A percentile compares a stretch with the other conserved stretches of the same genome.
phyloP scores from a whole-genome alignment of 2,329 filamentous ascomycete species.

The Clonostachys solani region DNA sequence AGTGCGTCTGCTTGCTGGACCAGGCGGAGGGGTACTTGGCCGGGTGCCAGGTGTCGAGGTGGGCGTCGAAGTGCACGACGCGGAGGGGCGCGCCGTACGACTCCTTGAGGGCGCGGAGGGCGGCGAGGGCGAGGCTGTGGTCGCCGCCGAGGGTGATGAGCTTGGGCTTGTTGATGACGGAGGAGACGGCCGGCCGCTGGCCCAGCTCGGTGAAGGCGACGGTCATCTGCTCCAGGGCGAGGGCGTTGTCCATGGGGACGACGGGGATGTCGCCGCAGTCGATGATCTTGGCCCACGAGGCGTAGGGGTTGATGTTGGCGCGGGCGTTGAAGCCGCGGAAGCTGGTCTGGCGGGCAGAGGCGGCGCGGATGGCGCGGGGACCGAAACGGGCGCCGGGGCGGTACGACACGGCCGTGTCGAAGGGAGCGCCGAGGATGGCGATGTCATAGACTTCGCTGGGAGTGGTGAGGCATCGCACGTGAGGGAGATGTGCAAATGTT shows the following conservation, averaged over 20 bases:
- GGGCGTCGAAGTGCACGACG: slow-evolving; percentile 71
- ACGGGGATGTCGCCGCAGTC: slow-evolving; percentile 92
- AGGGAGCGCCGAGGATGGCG: slow-evolving; percentile 67
- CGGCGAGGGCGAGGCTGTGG: slow-evolving; percentile 66
- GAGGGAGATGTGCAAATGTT: slow-evolving; percentile 67
- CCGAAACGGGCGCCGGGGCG: slow-evolving; percentile 76
- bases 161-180: slow-evolving; percentile 35
- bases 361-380: slow-evolving; percentile 80
- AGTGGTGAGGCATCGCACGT: slow-evolving; percentile 65
- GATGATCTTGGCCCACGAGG: slow-evolving; percentile 72
- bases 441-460: slow-evolving; percentile 64
- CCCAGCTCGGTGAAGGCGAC: slow-evolving; percentile 71
- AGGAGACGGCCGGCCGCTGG: slow-evolving; percentile 24
- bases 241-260: slow-evolving; percentile 78
- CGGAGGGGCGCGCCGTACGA: slow-evolving; percentile 59
- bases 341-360: slow-evolving; percentile 74
- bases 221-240: slow-evolving; percentile 81
- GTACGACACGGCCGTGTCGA: slow-evolving; percentile 70
- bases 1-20: slow-evolving; percentile 38
- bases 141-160: slow-evolving; percentile 71
- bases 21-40: slow-evolving; percentile 76
- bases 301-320: slow-evolving; percentile 79
- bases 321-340: slow-evolving; percentile 78
- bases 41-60: slow-evolving; percentile 85
- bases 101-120: slow-evolving; percentile 60